A percentile compares a stretch with the other conserved stretches of the same genome.
Conservation (phyloP, 257 asterid species). For the Scutellaria baicalensis region DNA sequence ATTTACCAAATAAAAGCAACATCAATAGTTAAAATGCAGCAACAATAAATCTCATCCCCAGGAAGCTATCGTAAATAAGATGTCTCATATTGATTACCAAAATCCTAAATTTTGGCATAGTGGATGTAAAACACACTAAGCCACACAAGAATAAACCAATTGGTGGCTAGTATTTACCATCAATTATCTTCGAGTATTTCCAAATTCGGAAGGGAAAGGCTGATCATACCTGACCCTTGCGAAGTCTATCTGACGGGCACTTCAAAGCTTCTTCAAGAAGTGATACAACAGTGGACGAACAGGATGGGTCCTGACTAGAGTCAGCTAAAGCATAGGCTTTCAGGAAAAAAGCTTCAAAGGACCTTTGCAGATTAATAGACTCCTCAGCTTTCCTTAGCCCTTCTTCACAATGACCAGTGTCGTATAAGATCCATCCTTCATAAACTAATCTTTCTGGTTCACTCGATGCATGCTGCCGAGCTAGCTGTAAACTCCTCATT, state of each 20-base stretch:
- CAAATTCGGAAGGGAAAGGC: neutral
- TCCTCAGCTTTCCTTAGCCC: conserved; percentile 94
- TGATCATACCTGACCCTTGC: conserved; percentile 89
- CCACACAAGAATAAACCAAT: neutral
- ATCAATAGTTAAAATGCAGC: too few species aligned
- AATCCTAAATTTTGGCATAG: neutral
- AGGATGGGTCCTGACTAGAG: conserved; percentile 86
- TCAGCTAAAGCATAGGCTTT: conserved; percentile 99
- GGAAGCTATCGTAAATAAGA: too few species aligned
- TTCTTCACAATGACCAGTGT: conserved; percentile 94
- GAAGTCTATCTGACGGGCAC: conserved; percentile 98
- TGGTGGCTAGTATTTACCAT: neutral
- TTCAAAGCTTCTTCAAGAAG: conserved; percentile 96
- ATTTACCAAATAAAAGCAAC: too few species aligned
- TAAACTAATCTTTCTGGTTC: conserved; percentile 88
- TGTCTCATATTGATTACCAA: neutral
- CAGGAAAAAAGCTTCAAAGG: conserved; percentile 96
- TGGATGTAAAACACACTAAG: neutral
- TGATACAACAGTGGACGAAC: conserved; percentile 77
- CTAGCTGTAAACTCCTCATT: conserved; percentile 91
- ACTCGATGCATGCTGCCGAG: conserved; percentile 84
- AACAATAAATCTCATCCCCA: too few species aligned
- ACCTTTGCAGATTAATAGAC: conserved; percentile 81
- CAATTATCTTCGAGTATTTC: neutral
- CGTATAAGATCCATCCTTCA: conserved; percentile 98